phyloP scores from a whole-genome alignment of 2,329 filamentous ascomycete genomes.

The Corinectria fuckeliana region DNA sequence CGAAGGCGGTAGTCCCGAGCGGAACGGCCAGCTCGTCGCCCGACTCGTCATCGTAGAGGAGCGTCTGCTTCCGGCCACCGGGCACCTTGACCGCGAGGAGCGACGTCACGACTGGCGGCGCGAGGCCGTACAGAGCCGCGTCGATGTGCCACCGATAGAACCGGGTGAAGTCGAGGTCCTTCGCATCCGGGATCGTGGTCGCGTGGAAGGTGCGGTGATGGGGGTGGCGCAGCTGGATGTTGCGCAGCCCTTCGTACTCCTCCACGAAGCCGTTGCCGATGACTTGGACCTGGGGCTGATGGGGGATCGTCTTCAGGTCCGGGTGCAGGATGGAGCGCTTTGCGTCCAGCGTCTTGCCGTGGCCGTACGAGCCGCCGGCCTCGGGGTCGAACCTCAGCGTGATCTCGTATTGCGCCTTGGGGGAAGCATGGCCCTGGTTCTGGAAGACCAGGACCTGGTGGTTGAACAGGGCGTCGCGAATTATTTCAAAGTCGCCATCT shows the following conservation, averaged over 20 bases:
- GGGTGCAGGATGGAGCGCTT: slow-evolving; percentile 73
- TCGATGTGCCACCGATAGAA: slow-evolving; percentile 86
- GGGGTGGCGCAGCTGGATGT: slow-evolving; percentile 74
- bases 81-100: slow-evolving; percentile 78
- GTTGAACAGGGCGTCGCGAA: slow-evolving; percentile 70
- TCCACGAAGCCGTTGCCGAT: slow-evolving; percentile 77
- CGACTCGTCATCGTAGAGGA: slow-evolving; percentile 76
- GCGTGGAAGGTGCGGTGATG: slow-evolving; percentile 81
- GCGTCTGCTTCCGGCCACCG: slow-evolving; percentile 66
- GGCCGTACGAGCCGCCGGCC: slow-evolving; percentile 70
- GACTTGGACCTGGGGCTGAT: slow-evolving; percentile 77
- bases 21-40: slow-evolving; percentile 71
- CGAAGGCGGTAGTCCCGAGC: slow-evolving; percentile 79
- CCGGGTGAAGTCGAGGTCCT: slow-evolving; percentile 58
- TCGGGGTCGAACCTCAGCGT: slow-evolving; percentile 76
- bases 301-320: slow-evolving; percentile 80
- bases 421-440: slow-evolving; percentile 66
- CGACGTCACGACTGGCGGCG: slow-evolving; percentile 76
- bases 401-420: slow-evolving; percentile 75
- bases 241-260: slow-evolving; percentile 72
- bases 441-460: slow-evolving; percentile 76
- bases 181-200: slow-evolving; percentile 61
- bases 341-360: slow-evolving; percentile 75
- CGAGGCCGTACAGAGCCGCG: slow-evolving; percentile 75
- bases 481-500: slow-evolving; percentile 69